Conservation (phyloP, 148 eudicot genomes). For the Polygonum aviculare region DNA sequence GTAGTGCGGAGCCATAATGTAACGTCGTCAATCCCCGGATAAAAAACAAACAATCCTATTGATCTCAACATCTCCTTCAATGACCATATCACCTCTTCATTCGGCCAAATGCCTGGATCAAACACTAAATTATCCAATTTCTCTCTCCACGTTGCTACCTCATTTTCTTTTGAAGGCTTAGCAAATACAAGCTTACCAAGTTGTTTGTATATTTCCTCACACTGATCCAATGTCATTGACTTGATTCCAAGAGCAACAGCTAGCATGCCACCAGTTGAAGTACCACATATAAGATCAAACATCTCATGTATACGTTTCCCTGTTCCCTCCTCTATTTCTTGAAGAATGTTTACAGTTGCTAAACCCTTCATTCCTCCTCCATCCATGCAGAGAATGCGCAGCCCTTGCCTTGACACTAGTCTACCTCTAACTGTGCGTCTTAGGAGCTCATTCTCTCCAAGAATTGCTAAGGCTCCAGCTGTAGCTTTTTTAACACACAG, state of each 20-base stretch:
- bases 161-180: slow-evolving; percentile 91
- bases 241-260: slow-evolving; percentile 98
- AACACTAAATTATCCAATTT: slow-evolving; percentile 99
- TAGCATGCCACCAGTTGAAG: slow-evolving; percentile 99
- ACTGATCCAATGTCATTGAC: slow-evolving; percentile 76
- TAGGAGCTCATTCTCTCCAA: slow-evolving; percentile 92
- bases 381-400: slow-evolving; percentile 96
- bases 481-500: slow-evolving; percentile 89
- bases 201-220: slow-evolving; percentile 97
- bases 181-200: slow-evolving; percentile 99
- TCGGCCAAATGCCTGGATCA: too few species aligned
- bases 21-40: too few species aligned
- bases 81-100: too few species aligned
- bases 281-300: slow-evolving; percentile 98
- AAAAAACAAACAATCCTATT: too few species aligned
- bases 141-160: slow-evolving; percentile 94
- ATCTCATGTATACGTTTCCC: slow-evolving; percentile 94
- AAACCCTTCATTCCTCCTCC: slow-evolving; percentile 99
- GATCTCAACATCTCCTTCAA: too few species aligned
- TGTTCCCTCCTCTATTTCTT: slow-evolving; percentile 83
- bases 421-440: slow-evolving; percentile 83
- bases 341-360: slow-evolving; percentile 82
- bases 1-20: too few species aligned
- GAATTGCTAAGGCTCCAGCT: slow-evolving; percentile 90
- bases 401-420: slow-evolving; percentile 83